Percentiles rank a stretch among this genome's conserved stretches.
Evolutionary conservation across 257 asterid species (phyloP).

Genomic region (Penstemon davidsonii): DNA sequence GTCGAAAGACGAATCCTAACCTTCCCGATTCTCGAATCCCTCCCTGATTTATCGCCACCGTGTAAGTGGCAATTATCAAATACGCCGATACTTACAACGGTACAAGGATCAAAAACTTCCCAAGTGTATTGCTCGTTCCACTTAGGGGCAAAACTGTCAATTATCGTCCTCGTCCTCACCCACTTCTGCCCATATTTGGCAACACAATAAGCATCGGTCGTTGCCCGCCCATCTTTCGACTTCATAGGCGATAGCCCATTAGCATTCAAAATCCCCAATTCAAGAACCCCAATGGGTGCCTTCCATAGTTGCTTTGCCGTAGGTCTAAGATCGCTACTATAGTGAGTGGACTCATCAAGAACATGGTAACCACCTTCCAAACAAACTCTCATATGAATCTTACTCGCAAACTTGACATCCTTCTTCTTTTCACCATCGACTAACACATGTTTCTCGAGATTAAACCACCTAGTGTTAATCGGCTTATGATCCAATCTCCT

Average conservation of each 20-base stretch:
- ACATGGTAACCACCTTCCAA: slow-evolving; percentile 86
- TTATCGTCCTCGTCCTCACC: slow-evolving; percentile 68
- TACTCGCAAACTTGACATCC: slow-evolving; percentile 68
- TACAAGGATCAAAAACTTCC: slow-evolving; percentile 81
- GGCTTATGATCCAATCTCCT: slow-evolving; percentile 62
- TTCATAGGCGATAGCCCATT: slow-evolving; percentile 67
- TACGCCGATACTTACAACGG: slow-evolving; percentile 68
- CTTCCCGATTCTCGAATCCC: slow-evolving; percentile 71
- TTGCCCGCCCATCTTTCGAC: slow-evolving; percentile 51
- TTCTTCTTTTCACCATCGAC: slow-evolving; percentile 63
- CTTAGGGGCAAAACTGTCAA: slow-evolving; percentile 64
- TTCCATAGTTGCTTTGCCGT: slow-evolving; percentile 74
- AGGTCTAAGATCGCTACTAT: slow-evolving; percentile 74
- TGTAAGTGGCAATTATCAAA: slow-evolving; percentile 67
- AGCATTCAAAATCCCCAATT: slow-evolving; percentile 62
- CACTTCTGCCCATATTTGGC: slow-evolving; percentile 73
- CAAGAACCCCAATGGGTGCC: slow-evolving; percentile 70
- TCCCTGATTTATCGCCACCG: slow-evolving; percentile 57
- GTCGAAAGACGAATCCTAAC: slow-evolving; percentile 74
- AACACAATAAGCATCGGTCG: slow-evolving; percentile 76
- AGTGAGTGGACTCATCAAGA: slow-evolving; percentile 70
- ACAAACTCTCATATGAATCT: slow-evolving; percentile 59
- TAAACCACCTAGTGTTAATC: slow-evolving; percentile 56
- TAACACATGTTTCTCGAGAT: slow-evolving; percentile 57
- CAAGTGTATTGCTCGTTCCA: slow-evolving; percentile 86